Conservation (phyloP, 108 stramenopile genomes). For the Nitzschia putrida region DNA sequence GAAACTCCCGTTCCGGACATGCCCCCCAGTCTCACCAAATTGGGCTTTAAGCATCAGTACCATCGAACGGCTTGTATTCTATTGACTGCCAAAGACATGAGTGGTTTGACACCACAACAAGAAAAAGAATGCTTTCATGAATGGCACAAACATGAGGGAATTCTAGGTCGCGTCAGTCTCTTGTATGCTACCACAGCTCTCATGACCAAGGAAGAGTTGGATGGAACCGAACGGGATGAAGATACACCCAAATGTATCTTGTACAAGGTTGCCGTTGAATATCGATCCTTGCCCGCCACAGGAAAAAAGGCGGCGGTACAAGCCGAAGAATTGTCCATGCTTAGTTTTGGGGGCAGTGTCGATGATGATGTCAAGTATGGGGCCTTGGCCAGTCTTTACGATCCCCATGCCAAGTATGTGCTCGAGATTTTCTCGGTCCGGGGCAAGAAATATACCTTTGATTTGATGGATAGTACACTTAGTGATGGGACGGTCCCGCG, state of each 20-base stretch:
- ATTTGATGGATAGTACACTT: constrained; percentile 56
- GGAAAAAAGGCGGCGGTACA: constrained; percentile 45
- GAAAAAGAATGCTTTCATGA: constrained; percentile 6
- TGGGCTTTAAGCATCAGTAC: constrained; percentile 43
- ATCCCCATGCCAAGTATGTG: constrained; percentile 55
- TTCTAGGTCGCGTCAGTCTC: constrained; percentile 41
- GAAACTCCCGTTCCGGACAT: constrained; percentile 16
- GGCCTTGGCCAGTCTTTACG: constrained; percentile 57
- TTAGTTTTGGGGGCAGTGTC: constrained; percentile 59
- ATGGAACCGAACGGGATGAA: constrained; percentile 38
- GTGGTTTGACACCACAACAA: constrained; percentile 16
- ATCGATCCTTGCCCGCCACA: constrained; percentile 52
- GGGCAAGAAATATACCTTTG: constrained; percentile 64
- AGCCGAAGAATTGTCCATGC: constrained; percentile 64
- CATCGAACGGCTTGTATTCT: constrained; percentile 39
- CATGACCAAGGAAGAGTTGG: constrained; percentile 44
- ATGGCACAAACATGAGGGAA: constrained; percentile 20
- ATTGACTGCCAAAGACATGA: constrained; percentile 8
- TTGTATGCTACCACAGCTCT: constrained; percentile 44
- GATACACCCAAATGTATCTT: constrained; percentile 40
- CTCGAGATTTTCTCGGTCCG: constrained; percentile 54
- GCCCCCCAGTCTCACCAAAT: constrained; percentile 32
- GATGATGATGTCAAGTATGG: constrained; percentile 69
- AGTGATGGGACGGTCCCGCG: constrained; percentile 55
- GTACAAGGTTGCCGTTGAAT: constrained; percentile 52